Evolutionary conservation across 768 basidiomycete genomes (phyloP), one percentile per base, ranked within the genome.

Genomic region (Lentinula aciculospora): DNA sequence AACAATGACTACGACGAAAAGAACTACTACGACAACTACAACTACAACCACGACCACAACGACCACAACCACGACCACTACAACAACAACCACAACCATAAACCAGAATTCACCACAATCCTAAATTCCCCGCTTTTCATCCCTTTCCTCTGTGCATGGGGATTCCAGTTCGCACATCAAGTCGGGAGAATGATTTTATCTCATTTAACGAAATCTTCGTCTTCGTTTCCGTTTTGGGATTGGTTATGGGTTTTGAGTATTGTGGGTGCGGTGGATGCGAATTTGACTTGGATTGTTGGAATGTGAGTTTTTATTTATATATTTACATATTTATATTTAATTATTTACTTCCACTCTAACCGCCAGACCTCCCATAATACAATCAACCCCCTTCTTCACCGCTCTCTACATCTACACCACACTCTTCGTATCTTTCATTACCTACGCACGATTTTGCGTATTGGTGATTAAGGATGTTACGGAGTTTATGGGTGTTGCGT

Each of bases 131-230:
- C 85, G 1, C 78, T 86, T 25, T 86, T 98, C 67, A 73, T 98
- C 10, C 93, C 94, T 3, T 97, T 95, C 76, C 71, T 95, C 17
- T 88, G 85, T 64, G 86, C 90, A 19, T 98, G 95, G 94, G 96
- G 94, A n/a, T 69, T 91, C 53, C 89, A 91, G 69, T 92, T 92
- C 62, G 88, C 89, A 28, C 90, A 92, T 62, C 88, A 94, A 68
- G 95, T 97, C 36, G 92, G 93, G 10, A 76, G 88, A 62, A 89
- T 98, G 79, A 98, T 98, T 65, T 74, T 97, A 46, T 91, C 94
- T 1, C 97, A 98, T 70, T 85, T 97, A 28, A 94, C 95, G 53
- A 84, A 83, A 61, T 76, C 80, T 44, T 74, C 83, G 4, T 76
- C 80, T 44, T 74, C 83, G 4, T 96, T 98, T 76, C 97, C 97